Evolutionary conservation across 768 basidiomycete species (phyloP).

Genomic region (Hygrophorus russula): DNA sequence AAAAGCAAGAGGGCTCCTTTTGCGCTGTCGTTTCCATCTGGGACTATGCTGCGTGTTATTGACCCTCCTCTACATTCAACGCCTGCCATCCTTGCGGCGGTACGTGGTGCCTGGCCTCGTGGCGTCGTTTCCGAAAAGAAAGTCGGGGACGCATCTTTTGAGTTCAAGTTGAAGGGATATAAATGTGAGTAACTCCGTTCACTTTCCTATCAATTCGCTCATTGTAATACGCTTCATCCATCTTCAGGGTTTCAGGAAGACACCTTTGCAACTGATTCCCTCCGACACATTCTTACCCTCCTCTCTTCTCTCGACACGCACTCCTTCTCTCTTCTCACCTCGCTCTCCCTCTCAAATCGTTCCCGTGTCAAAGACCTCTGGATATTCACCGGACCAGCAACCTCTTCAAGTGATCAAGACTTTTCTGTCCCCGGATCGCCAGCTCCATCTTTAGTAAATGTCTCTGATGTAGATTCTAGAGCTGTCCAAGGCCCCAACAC

Average conservation of each 20-base stretch:
- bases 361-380: constrained; percentile 70
- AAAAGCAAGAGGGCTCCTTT: constrained; percentile 38
- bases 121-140: constrained; percentile 74
- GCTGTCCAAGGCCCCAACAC: constrained; percentile 10
- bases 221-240: constrained; percentile 1
- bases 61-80: constrained; percentile 67
- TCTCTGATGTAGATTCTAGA: constrained; percentile 14
- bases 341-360: constrained; percentile 54
- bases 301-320: constrained; percentile 57
- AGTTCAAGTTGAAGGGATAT: constrained; percentile 77
- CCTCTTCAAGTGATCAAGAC: constrained; percentile 20
- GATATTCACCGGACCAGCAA: constrained; percentile 58
- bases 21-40: constrained; percentile 62
- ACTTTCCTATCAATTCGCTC: constrained; percentile 10
- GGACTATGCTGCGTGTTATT: constrained; percentile 60
- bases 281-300: constrained; percentile 58
- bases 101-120: constrained; percentile 68
- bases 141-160: constrained; percentile 57
- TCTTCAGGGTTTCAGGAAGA: constrained; percentile 67
- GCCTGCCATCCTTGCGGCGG: constrained; percentile 72
- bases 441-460: constrained; percentile 16
- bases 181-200: constrained; percentile 39
- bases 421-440: constrained; percentile 21
- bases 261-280: constrained; percentile 61
- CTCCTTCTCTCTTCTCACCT: constrained; percentile 56